Evolutionary conservation across 768 basidiomycete species (phyloP), one percentile per base, ranked within the genome.

Genomic region (Mycena belliarum): DNA sequence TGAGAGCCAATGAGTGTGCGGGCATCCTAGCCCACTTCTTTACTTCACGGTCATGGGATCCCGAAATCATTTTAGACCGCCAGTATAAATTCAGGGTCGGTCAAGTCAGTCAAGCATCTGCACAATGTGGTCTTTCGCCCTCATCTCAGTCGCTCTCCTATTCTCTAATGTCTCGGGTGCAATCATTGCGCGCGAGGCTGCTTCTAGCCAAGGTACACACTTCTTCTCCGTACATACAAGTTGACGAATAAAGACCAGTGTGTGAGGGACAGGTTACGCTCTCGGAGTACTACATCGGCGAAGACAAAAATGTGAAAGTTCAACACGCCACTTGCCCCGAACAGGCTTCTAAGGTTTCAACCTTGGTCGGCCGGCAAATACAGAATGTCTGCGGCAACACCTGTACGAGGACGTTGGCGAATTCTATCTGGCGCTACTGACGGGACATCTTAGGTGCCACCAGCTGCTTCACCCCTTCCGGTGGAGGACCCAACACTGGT

Each of bases 401-500:
- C 18, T 82, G 80, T 80, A 73, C 56, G 40, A 11, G 9, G 24
- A 38, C 29, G n/a, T 10, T 18, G 20, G 15, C 0, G 11, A 25
- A 7, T 15, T n/a, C n/a, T 49, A 58, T 16, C 15, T 24, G 21
- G 28, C 26, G 16, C 5, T 18, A 21, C 51, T 29, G 10, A 33
- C 9, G 28, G 29, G n/a, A 12, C 29, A 32, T 12, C 24, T 41
- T 16, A 76, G 77, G 78, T 59, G 67, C 58, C 56, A 78, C 74
- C 7, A 76, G 77, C 66, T 82, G 79, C 71, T 82, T 79, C 72
- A 55, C 63, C 11, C 76, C 77, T 3, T 61, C 76, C 2, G 79
- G 77, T 20, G 78, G 78, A 63, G 81, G 79, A 29, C 80, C 80
- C 1, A 69, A 79, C 66, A 77, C 78, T 4, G 75, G 76, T 55